Evolutionary conservation across 768 basidiomycete genomes (phyloP), one percentile per base, ranked within the genome.

Genomic region (Tephrocybe rancida): DNA sequence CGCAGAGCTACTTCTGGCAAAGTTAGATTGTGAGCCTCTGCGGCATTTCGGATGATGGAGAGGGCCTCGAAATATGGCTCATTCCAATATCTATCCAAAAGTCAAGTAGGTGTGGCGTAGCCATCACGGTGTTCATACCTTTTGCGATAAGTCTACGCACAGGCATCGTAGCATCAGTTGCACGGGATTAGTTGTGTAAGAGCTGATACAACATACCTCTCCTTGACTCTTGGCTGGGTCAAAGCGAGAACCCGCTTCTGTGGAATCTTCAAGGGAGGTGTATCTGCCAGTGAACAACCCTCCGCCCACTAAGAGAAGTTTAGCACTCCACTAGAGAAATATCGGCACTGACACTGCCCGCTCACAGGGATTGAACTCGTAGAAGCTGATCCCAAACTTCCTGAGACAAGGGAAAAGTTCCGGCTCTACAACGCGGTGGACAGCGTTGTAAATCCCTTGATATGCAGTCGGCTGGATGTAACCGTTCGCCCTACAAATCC

Each of bases 221-320:
- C 84, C 85, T 59, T 81, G 80, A 13, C 30, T 43, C 44, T 67
- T 72, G 13, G 66, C 63, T 0, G 78, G 70, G 54, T 85, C 82
- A 59, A 86, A 86, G 16, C 84, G 75, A 13, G 80, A 81, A n/a
- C 84, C 83, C 21, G 71, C 56, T 55, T 83, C 82, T 24, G 72
- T 68, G 10, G 66, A 34, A 54, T 74, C 76, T 5, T 77, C 68
- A 8, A 69, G 50, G 0, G 73, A 74, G 7, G 59, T 58, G 47
- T 84, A 73, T 54, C 82, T 79, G 0, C 82, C 83, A 0, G 84
- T 82, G 55, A 85, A 80, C 52, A 84, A 77, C 0, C 84, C 83
- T 13, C 83, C 83, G 1, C 75, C 82, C 50, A 86, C 81, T 84
- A 52, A 66, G 25, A 25, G 27, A 16, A 42, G 16, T 35, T 22